Percentiles rank a stretch among this genome's conserved stretches.
Evolutionary conservation across 164 flowering plant species (phyloP).

Genomic region (Buxus sempervirens): DNA sequence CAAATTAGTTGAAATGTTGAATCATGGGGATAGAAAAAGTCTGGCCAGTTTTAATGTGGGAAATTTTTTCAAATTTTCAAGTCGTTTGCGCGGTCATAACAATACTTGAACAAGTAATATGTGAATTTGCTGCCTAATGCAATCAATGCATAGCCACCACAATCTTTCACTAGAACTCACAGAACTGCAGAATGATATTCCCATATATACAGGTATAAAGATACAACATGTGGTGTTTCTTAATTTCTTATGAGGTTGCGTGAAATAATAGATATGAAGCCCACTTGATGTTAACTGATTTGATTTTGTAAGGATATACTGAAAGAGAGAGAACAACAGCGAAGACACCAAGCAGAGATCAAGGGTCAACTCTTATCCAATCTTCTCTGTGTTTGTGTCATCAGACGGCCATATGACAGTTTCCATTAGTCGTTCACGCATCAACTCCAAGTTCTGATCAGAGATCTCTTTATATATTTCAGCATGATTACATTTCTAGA

Average conservation of each 20-base stretch:
- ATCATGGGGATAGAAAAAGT: no score
- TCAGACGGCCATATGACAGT: slow-evolving; percentile 42
- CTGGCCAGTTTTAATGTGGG: no score
- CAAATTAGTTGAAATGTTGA: no score
- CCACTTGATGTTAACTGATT: slow-evolving; percentile 2
- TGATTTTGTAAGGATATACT: background rate
- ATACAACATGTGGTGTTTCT: no score
- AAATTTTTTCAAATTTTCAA: no score
- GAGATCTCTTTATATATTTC: slow-evolving; percentile 53
- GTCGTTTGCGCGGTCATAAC: no score
- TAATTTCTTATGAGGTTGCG: slow-evolving; percentile 18
- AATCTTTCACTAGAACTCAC: no score
- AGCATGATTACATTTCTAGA: slow-evolving; percentile 39
- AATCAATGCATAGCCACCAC: no score
- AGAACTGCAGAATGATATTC: no score
- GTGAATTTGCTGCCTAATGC: no score
- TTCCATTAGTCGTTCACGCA: slow-evolving; percentile 88
- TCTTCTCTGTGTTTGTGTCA: slow-evolving; percentile 50
- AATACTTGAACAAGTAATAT: no score
- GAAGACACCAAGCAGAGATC: background rate
- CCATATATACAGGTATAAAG: no score
- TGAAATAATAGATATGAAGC: slow-evolving; percentile 25
- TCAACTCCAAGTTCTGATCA: slow-evolving; percentile 86
- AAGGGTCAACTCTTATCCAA: slow-evolving; percentile 36
- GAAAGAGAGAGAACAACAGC: background rate